These are phyloP conservation scores for Cercis canadensis DNA, from an alignment of 306 rosid genomes.

Conservation along the genomic window DNA sequence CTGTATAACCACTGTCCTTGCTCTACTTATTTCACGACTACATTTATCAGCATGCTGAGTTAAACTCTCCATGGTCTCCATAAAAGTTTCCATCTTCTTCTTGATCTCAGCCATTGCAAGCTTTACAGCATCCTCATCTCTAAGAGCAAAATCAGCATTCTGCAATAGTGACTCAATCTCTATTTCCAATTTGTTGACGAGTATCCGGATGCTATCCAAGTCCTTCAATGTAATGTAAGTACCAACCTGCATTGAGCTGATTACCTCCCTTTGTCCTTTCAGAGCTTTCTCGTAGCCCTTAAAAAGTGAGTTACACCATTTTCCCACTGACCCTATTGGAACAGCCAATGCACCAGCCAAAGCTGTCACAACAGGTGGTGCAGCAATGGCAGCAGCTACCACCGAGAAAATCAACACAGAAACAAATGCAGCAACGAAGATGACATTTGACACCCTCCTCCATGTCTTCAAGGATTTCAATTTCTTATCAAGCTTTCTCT, in stretches of 20 bases:
- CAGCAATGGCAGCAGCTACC: slow-evolving; percentile 88
- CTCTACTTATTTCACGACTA: slow-evolving; percentile 61
- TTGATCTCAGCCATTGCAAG: slow-evolving; percentile 77
- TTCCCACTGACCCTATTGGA: slow-evolving; percentile 86
- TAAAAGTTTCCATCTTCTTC: slow-evolving; percentile 71
- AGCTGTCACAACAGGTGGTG: slow-evolving; percentile 80
- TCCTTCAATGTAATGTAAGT: slow-evolving; percentile 61
- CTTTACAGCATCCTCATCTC: slow-evolving; percentile 70
- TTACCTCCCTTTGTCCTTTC: slow-evolving; percentile 58
- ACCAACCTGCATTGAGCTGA: slow-evolving; percentile 64
- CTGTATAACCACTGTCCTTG: slow-evolving; percentile 73
- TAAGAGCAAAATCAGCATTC: slow-evolving; percentile 68
- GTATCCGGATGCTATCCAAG: slow-evolving; percentile 60
- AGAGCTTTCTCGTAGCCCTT: slow-evolving; percentile 56
- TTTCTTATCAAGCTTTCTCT: slow-evolving; percentile 82
- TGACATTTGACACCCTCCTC: slow-evolving; percentile 71
- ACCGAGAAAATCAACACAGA: slow-evolving; percentile 81
- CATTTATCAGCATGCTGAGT: slow-evolving; percentile 70
- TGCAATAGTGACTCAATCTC: slow-evolving; percentile 57
- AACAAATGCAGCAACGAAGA: slow-evolving; percentile 72
- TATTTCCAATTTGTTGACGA: slow-evolving; percentile 56
- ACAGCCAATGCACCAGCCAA: slow-evolving; percentile 75
- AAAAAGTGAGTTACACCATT: slow-evolving; percentile 85
- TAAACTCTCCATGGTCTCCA: slow-evolving; percentile 60
- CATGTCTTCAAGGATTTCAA: slow-evolving; percentile 67